Conservation (phyloP, 2,329 filamentous ascomycete genomes). For the Stachybotrys echinatus region DNA sequence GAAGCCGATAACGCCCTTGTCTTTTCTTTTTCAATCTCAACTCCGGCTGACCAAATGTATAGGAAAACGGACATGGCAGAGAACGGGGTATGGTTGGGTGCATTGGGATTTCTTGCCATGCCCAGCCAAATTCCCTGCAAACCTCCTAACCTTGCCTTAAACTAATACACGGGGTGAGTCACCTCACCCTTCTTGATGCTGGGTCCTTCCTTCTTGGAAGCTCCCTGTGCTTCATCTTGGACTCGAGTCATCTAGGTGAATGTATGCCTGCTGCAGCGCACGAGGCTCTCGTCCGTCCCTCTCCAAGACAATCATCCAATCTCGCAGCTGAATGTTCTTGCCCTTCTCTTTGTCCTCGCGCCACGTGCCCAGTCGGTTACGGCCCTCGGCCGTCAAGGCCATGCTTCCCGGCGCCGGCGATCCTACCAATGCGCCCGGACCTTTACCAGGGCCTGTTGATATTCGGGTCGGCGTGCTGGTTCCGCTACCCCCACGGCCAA, state of each 20-base stretch:
- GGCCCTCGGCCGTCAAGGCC: conserved; percentile 50
- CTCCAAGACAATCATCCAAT: conserved; percentile 76
- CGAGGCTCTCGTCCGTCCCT: conserved; percentile 65
- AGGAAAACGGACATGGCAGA: not conserved
- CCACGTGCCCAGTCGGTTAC: conserved; percentile 65
- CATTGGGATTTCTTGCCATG: not conserved
- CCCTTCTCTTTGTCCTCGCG: conserved; percentile 75
- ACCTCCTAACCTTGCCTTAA: not conserved
- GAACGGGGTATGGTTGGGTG: not conserved
- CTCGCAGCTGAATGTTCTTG: conserved; percentile 74
- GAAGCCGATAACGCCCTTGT: not conserved
- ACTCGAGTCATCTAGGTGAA: conserved; percentile 44
- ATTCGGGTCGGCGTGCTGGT: conserved; percentile 43
- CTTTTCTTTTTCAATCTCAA: not conserved
- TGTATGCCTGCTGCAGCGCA: conserved; percentile 55
- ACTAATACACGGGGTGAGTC: conserved; percentile 19
- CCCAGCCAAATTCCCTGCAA: not conserved
- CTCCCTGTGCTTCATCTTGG: conserved; percentile 24
- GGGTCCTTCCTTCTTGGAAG: conserved; percentile 8
- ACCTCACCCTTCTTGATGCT: conserved; percentile 11
- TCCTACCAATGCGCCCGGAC: conserved; percentile 23
- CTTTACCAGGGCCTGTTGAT: conserved; percentile 25
- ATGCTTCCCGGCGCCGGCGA: conserved; percentile 23
- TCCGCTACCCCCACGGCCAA: conserved; percentile 43
- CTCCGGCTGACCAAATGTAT: not conserved